Evolutionary conservation across 2,329 filamentous ascomycete species (phyloP), one percentile per base, ranked within the genome.

Genomic region (Arthrocladium fulminans): DNA sequence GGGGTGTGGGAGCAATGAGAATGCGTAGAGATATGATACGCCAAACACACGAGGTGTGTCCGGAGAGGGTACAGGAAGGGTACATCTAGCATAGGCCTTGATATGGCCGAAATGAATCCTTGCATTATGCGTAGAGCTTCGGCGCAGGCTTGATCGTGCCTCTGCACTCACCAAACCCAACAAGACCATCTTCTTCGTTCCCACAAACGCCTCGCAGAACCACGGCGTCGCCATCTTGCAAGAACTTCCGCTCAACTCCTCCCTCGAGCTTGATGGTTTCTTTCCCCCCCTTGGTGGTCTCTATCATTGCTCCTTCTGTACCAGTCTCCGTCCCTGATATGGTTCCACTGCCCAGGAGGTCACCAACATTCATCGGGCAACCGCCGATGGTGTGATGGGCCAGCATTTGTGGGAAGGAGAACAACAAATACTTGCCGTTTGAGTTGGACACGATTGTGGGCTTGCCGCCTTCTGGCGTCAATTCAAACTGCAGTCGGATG

Each of bases 391-490:
- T 80, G 62, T 90, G 86, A 62, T 90, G 86, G 1, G 86, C 78
- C 34, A 90, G 71, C 84, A 89, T 88, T 63, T 90, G 86, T 3
- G 83, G 77, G 67, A 89, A 90, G 0, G 84, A 88, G 74, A 81
- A 90, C n/a, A 90, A 72, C 9, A 90, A 71, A 59, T 89, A 76
- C 55, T 73, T 77, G 8, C 80, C 76, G 50, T 74, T 83, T 51
- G 74, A 83, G 52, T 67, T 73, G 1, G 75, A 72, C 40, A 89
- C 75, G 0, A 76, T 77, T 0, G 77, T 80, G 0, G 74, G 68
- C 43, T 69, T 67, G 24, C 74, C n/a, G 23, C 24, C 67, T 72
- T 66, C 61, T 74, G 73, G 80, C 13, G 67, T 72, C 10, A 86
- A 60, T 29, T 85, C 79, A 8, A 89, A 76, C 52, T 83, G 73